These are phyloP conservation scores for Sanghuangporus sanghuang DNA, from an alignment of 1,284 basidiomycete species.

Conservation along the genomic window DNA sequence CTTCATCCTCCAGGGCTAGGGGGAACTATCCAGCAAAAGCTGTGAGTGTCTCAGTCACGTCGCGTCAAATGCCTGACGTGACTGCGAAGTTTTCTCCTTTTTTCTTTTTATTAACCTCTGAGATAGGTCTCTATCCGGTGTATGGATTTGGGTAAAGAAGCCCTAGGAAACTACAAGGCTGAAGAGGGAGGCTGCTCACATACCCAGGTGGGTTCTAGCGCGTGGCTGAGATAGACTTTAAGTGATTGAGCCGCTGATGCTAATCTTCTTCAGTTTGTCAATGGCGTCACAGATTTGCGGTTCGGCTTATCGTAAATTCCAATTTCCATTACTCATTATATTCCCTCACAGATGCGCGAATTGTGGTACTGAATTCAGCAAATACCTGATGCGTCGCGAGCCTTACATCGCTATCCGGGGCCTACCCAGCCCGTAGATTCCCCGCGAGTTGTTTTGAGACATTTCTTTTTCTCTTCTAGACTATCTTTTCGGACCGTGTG, in stretches of 20 bases:
- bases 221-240: slow-evolving; percentile 6
- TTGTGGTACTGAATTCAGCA: slow-evolving; percentile 37
- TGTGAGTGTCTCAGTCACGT: slow-evolving; percentile 1
- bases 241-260: slow-evolving; percentile 15
- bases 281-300: slow-evolving; percentile 35
- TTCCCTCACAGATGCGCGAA: slow-evolving; percentile 31
- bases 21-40: slow-evolving; percentile 12
- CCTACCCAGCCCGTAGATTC: slow-evolving; percentile 24
- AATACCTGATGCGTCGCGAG: slow-evolving; percentile 34
- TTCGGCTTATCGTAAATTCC: slow-evolving; percentile 21
- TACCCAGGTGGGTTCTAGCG: slow-evolving; percentile 30
- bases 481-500: slow-evolving; percentile 17
- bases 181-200: slow-evolving; percentile 37
- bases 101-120: not conserved
- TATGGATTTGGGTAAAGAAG: slow-evolving; percentile 37
- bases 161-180: slow-evolving; percentile 37
- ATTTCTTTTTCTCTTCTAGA: not conserved
- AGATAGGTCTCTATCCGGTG: slow-evolving; percentile 37
- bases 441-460: not conserved
- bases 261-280: slow-evolving; percentile 31
- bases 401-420: slow-evolving; percentile 36
- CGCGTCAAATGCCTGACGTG: not conserved
- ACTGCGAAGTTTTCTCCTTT: not conserved
- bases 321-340: not conserved
- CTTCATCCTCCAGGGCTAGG: slow-evolving; percentile 5